Conservation (phyloP, 805 yeast genomes). For the Zygoascus flipseniorum region DNA sequence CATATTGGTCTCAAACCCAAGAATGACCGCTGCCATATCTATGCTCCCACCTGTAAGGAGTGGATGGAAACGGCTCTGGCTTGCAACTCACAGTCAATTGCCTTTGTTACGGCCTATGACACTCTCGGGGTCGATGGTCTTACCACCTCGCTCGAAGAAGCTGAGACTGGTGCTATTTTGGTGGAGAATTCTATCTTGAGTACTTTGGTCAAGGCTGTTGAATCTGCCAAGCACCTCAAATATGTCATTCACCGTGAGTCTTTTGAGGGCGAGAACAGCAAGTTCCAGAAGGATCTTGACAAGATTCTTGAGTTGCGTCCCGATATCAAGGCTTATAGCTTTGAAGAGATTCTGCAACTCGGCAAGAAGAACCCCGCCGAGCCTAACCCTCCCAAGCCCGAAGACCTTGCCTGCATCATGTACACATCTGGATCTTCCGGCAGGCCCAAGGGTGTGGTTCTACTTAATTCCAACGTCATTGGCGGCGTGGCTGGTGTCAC, state of each 20-base stretch:
- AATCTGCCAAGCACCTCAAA: conserved; percentile 51
- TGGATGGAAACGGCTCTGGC: conserved; percentile 90
- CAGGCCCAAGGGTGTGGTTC: conserved; percentile 74
- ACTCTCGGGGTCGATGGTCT: conserved; percentile 80
- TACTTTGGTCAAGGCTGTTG: conserved; percentile 63
- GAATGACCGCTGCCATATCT: conserved; percentile 61
- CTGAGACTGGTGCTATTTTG: conserved; percentile 69
- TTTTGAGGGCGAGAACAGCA: conserved; percentile 50
- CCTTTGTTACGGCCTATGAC: conserved; percentile 93
- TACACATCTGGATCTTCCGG: conserved; percentile 86
- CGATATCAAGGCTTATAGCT: conserved; percentile 58
- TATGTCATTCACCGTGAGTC: conserved; percentile 63
- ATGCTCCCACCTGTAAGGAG: conserved; percentile 76
- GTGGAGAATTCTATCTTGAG: conserved; percentile 71
- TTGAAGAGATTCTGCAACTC: conserved; percentile 52
- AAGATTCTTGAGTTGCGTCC: conserved; percentile 63
- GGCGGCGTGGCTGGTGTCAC: conserved; percentile 84
- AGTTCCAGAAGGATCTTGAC: conserved; percentile 42
- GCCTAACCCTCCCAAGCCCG: conserved; percentile 42
- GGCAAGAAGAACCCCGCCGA: conserved; percentile 49
- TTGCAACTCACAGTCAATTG: conserved; percentile 65
- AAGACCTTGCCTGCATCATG: conserved; percentile 68
- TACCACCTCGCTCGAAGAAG: conserved; percentile 75
- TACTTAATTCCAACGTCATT: conserved; percentile 57
- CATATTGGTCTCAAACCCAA: conserved; percentile 62